phyloP scores from a whole-genome alignment of 164 flowering plant species.

The Platanus orientalis region DNA sequence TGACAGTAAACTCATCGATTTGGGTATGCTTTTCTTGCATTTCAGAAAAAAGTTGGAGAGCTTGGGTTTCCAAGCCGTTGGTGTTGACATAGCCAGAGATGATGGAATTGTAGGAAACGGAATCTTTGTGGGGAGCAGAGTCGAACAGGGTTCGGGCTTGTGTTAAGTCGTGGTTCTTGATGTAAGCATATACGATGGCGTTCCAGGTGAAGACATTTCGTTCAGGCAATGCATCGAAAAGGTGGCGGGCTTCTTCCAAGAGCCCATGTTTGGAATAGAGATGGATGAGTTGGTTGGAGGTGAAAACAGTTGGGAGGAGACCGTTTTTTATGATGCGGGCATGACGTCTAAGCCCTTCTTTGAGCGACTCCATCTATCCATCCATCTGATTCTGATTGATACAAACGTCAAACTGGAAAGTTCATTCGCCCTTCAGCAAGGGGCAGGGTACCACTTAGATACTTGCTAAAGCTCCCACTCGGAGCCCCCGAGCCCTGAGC shows the following conservation, averaged over 20 bases:
- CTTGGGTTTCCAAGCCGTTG: slow-evolving; percentile 42
- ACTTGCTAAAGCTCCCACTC: too few relatives aligned
- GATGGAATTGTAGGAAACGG: slow-evolving; percentile 73
- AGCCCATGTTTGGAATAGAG: slow-evolving; percentile 42
- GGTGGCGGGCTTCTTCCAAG: slow-evolving; percentile 36
- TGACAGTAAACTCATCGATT: slow-evolving; percentile 62
- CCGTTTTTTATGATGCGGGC: slow-evolving; percentile 44
- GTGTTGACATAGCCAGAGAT: slow-evolving; percentile 48
- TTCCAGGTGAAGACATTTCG: slow-evolving; percentile 81
- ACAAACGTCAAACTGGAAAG: too few relatives aligned
- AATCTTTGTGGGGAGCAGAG: slow-evolving; percentile 47
- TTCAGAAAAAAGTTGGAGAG: slow-evolving; percentile 38
- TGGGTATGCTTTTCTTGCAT: slow-evolving; percentile 35
- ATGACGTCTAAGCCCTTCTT: slow-evolving; percentile 37
- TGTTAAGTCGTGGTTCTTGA: slow-evolving; percentile 35
- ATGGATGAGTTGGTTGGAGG: slow-evolving; percentile 56
- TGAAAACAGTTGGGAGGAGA: slow-evolving; percentile 20
- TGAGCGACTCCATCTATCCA: slow-evolving; percentile 39
- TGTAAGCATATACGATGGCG: slow-evolving; percentile 53
- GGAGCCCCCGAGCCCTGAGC: too few relatives aligned
- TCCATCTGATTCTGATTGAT: too few relatives aligned
- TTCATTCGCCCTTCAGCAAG: too few relatives aligned
- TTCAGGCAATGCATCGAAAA: slow-evolving; percentile 83
- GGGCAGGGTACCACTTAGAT: too few relatives aligned
- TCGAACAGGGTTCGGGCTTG: slow-evolving; percentile 51